Evolutionary conservation across 257 asterid species (phyloP).

Genomic region (Coffea eugenioides): DNA sequence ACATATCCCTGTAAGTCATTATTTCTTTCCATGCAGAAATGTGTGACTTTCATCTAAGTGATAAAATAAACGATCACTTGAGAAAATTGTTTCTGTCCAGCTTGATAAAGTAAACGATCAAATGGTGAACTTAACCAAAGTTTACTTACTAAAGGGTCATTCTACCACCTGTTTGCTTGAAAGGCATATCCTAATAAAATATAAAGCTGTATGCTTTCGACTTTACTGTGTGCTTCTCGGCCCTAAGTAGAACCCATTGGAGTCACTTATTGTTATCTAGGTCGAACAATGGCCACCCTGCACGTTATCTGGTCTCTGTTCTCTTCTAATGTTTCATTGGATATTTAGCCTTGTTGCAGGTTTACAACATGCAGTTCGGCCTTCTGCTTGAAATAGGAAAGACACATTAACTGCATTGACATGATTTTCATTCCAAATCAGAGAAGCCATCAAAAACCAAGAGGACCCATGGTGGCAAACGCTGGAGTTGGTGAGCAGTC

Average conservation of each 20-base stretch:
- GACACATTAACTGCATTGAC: not conserved
- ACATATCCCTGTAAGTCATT: slow-evolving; percentile 9
- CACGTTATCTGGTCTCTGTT: not conserved
- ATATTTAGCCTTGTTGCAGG: not conserved
- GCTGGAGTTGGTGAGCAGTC: not conserved
- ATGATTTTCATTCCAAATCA: not conserved
- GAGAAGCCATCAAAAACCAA: not conserved
- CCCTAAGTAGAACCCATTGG: not conserved
- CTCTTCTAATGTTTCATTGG: not conserved
- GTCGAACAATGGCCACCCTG: not conserved
- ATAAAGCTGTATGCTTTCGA: not conserved
- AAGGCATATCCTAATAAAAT: not conserved
- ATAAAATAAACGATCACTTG: not conserved
- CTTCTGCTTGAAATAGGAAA: not conserved
- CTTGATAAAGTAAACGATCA: not conserved
- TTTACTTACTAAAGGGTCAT: not conserved
- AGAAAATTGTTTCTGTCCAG: not conserved
- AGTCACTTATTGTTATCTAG: not conserved
- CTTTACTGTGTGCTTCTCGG: not conserved
- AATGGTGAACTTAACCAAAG: not conserved
- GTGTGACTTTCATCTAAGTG: no score
- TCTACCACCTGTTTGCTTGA: not conserved
- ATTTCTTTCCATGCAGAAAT: not conserved
- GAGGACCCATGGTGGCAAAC: not conserved
- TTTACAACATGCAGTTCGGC: not conserved